Evolutionary conservation across 1,139 yeast genomes (phyloP).

Genomic region (Kurtzmaniella natalensis): DNA sequence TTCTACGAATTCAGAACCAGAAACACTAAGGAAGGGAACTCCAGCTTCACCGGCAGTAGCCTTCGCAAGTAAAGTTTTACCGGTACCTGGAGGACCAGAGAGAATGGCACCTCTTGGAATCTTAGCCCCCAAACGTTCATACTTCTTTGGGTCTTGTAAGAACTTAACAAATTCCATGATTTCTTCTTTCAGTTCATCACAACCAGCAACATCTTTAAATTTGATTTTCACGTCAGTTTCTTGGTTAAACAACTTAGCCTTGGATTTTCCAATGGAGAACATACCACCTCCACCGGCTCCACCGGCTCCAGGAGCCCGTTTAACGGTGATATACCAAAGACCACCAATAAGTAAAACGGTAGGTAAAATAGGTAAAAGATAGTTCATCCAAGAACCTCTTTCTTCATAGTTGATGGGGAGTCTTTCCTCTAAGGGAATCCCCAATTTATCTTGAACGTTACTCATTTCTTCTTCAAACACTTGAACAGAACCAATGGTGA

Average conservation of each 20-base stretch:
- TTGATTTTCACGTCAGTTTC: conserved; percentile 69
- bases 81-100: conserved; percentile 87
- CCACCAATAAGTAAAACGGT: conserved; percentile 70
- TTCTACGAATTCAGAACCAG: conserved; percentile 77
- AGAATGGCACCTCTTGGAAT: conserved; percentile 82
- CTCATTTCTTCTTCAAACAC: conserved; percentile 67
- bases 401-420: conserved; percentile 64
- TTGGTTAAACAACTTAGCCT: conserved; percentile 66
- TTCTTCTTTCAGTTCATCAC: conserved; percentile 80
- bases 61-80: conserved; percentile 75
- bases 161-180: conserved; percentile 82
- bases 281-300: conserved; percentile 48
- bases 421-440: conserved; percentile 55
- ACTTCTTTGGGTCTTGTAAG: conserved; percentile 67
- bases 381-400: conserved; percentile 53
- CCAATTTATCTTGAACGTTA: conserved; percentile 56
- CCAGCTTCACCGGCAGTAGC: conserved; percentile 88
- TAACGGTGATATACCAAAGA: conserved; percentile 62
- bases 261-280: conserved; percentile 61
- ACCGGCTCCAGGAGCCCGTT: conserved; percentile 47
- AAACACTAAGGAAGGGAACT: conserved; percentile 77
- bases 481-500: conserved; percentile 72
- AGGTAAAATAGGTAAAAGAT: conserved; percentile 60
- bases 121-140: conserved; percentile 75
- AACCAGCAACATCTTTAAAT: conserved; percentile 79